Evolutionary conservation across 257 asterid species (phyloP), one percentile per base, ranked within the genome.

Genomic region (Lithospermum erythrorhizon): DNA sequence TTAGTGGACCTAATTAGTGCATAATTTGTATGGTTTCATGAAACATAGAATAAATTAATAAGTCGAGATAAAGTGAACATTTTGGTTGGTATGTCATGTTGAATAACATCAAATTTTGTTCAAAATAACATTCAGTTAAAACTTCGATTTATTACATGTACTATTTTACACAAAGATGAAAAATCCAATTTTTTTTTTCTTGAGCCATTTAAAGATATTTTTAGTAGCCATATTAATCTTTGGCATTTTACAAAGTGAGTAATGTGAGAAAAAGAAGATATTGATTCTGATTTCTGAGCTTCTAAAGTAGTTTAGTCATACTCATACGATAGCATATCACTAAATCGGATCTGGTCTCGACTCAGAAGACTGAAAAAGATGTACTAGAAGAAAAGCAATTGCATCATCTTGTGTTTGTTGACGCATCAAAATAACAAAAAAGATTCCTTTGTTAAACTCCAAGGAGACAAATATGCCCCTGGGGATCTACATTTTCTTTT

Each of bases 391-490:
- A 10, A 48, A 55, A 66, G 58, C 53, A 5, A 27, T 10, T 0
- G 70, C 61, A 53, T 69, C 2, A 56, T 24, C 55, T 22, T 35
- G 45, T 32, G 35, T 66, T 59, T 55, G 37, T 60, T 53, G 51
- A 63, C 57, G 59, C 59, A 24, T 56, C 59, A 61, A 25, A 41
- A 41, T 41, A 41, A 41, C 29, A 59, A 48, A 59, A n/a, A 66
- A 53, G 65, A 66, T 66, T 66, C 65, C 19, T 2, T 52, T 30
- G 23, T 58, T 65, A 68, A 41, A 51, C 58, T 61, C 17, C 51
- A 3, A 41, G 56, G 54, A 37, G 71, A 62, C 81, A 58, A 68
- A 32, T 56, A 24, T 65, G 60, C 70, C 66, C 66, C 32, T 61
- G 22, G 59, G 37, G 54, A 35, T 66, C 66, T 29, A 52, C 71